Evolutionary conservation across 2,329 filamentous ascomycete genomes (phyloP), one percentile per base, ranked within the genome.

Genomic region (Fusarium praegraminearum): DNA sequence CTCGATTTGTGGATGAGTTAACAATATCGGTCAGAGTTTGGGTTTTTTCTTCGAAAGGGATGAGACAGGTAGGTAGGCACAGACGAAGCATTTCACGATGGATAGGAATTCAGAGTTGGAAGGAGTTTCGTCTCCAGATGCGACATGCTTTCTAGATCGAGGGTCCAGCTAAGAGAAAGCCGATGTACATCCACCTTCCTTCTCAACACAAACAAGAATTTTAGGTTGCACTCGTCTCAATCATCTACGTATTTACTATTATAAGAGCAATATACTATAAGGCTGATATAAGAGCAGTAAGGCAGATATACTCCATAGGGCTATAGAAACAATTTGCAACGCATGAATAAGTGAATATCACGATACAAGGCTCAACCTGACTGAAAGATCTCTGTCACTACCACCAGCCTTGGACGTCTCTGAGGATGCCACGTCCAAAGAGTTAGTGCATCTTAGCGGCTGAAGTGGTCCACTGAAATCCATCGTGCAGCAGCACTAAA

Each of bases 351-450:
- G 13, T 41, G 30, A 30, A 41, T 20, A 16, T 50, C 24, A 36
- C 13, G 32, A 50, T 26, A 36, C 35, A 30, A 52, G 49, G 49
- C 49, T 41, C 24, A 30, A 40, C 49, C 24, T 36, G 13, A 41
- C 35, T 30, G n/a, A 52, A 52, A 15, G 49, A 52, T 52, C 18
- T 18, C 35, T 28, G 11, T 55, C 41, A 47, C 40, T 38, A 49
- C 50, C 36, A 51, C 55, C 33, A 46, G 32, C 24, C 35, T 61
- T 49, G 36, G 44, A 26, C 20, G 53, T 47, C 53, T 57, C 67
- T 71, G 62, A 60, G 60, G 62, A 66, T 73, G 71, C 71, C 71
- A 74, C 71, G 72, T 74, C 73, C 61, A 43, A 62, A 22, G 32
- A 36, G 32, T 32, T 49, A 47, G 44, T 38, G 53, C 12, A 36